Conservation (phyloP, 352 stramenopile species). For the Nothophytophthora sp. region DNA sequence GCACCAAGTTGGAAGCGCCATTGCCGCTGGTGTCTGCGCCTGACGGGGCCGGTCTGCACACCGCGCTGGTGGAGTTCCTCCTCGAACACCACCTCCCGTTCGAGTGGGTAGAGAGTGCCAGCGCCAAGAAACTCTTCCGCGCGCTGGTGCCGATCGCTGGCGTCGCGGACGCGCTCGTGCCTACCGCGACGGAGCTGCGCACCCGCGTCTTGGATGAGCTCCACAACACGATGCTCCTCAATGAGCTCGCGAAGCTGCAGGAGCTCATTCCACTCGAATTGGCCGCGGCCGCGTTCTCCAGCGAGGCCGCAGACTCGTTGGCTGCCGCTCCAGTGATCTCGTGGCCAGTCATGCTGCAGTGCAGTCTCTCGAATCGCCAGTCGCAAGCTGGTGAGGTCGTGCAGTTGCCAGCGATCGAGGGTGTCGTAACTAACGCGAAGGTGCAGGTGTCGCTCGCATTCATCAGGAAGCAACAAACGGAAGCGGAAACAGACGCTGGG, state of each 20-base stretch:
- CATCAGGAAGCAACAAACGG: conserved; percentile 19
- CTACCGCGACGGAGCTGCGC: conserved; percentile 36
- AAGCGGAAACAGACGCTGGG: conserved; percentile 12
- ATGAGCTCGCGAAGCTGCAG: conserved; percentile 41
- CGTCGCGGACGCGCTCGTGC: conserved; percentile 22
- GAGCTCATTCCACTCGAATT: conserved; percentile 29
- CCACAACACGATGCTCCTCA: conserved; percentile 29
- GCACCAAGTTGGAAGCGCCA: conserved; percentile 10
- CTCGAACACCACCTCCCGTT: conserved; percentile 71
- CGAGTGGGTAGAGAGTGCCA: conserved; percentile 57
- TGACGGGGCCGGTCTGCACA: conserved; percentile 23
- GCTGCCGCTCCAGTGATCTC: conserved; percentile 4
- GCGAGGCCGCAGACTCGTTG: conserved; percentile 3
- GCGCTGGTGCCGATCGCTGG: conserved; percentile 18
- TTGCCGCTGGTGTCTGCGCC: neutral
- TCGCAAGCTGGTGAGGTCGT: neutral
- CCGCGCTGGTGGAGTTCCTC: conserved; percentile 53
- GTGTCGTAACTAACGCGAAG: conserved; percentile 40
- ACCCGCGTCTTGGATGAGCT: conserved; percentile 42
- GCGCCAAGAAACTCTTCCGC: conserved; percentile 50
- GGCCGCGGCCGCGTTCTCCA: conserved; percentile 7
- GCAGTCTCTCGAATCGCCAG: conserved; percentile 16
- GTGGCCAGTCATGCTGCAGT: conserved; percentile 43
- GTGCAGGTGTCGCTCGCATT: conserved; percentile 34
- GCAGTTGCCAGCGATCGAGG: conserved; percentile 31